phyloP scores from a whole-genome alignment of 2,329 filamentous ascomycete species.

The Mariannaea elegans region DNA sequence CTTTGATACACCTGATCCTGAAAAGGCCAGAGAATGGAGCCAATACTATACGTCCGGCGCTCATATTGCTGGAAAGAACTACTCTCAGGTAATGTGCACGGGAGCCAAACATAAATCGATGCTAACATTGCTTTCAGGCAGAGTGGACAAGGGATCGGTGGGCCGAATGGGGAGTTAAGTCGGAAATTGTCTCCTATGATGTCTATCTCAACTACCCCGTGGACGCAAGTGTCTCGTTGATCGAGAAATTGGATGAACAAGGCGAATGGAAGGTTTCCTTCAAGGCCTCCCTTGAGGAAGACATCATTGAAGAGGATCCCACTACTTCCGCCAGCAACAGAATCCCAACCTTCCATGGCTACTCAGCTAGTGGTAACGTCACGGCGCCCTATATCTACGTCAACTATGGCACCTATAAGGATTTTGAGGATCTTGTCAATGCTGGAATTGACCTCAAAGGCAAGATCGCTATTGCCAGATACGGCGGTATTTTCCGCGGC shows the following conservation, averaged over 20 bases:
- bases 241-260: conserved; percentile 55
- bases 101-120: neutral
- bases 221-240: conserved; percentile 73
- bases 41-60: conserved; percentile 80
- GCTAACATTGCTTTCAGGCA: conserved; percentile 54
- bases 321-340: conserved; percentile 77
- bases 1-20: conserved; percentile 64
- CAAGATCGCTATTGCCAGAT: conserved; percentile 88
- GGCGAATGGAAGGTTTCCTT: conserved; percentile 71
- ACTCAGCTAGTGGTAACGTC: conserved; percentile 91
- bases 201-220: conserved; percentile 81
- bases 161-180: conserved; percentile 74
- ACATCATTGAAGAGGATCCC: conserved; percentile 82
- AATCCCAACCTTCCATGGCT: conserved; percentile 93
- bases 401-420: conserved; percentile 88
- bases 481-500: conserved; percentile 87
- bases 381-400: conserved; percentile 88
- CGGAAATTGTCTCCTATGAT: conserved; percentile 75
- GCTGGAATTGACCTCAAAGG: conserved; percentile 80
- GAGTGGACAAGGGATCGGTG: conserved; percentile 79
- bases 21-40: conserved; percentile 75
- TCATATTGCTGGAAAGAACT: conserved; percentile 80
- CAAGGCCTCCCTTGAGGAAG: conserved; percentile 84
- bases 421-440: conserved; percentile 82
- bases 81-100: conserved; percentile 64